Evolutionary conservation across 352 stramenopile genomes (phyloP), one percentile per base, ranked within the genome.

Genomic region (Phytophthora tentaculata): DNA sequence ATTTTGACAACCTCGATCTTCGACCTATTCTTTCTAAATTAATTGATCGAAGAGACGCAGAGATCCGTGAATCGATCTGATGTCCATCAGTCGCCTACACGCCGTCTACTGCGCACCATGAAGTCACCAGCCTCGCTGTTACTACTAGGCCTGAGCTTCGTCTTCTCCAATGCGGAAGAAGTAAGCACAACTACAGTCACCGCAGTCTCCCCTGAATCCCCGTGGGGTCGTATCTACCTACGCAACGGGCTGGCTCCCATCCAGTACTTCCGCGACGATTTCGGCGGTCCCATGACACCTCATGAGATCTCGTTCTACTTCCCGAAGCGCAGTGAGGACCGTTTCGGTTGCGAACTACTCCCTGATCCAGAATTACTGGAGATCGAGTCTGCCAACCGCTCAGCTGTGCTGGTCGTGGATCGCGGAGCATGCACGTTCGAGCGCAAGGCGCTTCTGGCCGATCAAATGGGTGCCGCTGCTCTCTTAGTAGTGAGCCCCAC

Each of bases 191-290:
- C 32, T 39, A 14, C 32, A 39, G 14, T 9, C 32, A n/a, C 32
- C 45, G n/a, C 23, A 16, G 20, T 41, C 5, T 8, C 35, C n/a
- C 44, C 64, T 7, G 56, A 65, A 35, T 51, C 58, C 10, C 56
- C 61, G 7, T 92, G 84, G 84, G 84, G 84, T 0, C 79, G 84
- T 17, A 79, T 92, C 56, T 92, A 92, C 61, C 50, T 92, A n/a
- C 81, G 77, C 35, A 70, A 86, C 28, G 84, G 80, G 2, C 56
- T 90, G 22, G 66, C 79, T 0, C 82, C 82, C 53, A 89, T 92
- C 60, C 84, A 92, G 70, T 92, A 92, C 74, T 90, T 92, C 57
- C 82, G 82, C 13, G 82, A 89, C 48, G 56, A 47, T 24, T 92
- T 81, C 22, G 77, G 82, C 2, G 82, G 82, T 0, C 47, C 67